Percentiles rank a stretch among this genome's conserved stretches.
Evolutionary conservation across 441 rosid species (phyloP).

Genomic region (Arabidopsis lyrata): DNA sequence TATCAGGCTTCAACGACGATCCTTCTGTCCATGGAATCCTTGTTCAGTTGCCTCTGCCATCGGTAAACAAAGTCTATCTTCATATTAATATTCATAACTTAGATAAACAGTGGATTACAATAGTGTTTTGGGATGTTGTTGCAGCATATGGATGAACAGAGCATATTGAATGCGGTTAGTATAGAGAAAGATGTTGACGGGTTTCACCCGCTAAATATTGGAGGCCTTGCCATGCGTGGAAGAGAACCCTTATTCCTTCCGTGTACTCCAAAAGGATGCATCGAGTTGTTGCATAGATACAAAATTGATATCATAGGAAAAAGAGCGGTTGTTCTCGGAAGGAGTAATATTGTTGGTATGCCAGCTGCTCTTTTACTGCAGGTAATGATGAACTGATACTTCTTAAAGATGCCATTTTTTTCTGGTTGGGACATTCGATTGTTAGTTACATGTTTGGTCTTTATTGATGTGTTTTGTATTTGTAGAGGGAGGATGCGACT

Average conservation of each 20-base stretch:
- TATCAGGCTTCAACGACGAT: constrained; percentile 66
- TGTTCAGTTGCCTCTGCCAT: constrained; percentile 86
- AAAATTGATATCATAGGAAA: constrained; percentile 79
- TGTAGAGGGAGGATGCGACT: constrained; percentile 85
- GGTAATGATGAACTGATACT: constrained; percentile 50
- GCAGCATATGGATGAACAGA: constrained; percentile 86
- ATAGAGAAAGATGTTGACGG: constrained; percentile 92
- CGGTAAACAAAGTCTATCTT: constrained; percentile 44
- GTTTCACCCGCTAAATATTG: constrained; percentile 73
- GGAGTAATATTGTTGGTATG: constrained; percentile 96
- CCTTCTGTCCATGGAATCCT: constrained; percentile 89
- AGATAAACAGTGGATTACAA: background rate
- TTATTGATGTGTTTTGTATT: constrained; percentile 3
- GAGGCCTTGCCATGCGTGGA: constrained; percentile 57
- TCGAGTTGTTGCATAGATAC: constrained; percentile 79
- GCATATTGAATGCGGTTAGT: constrained; percentile 71
- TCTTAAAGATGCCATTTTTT: no score
- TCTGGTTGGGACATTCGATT: no score
- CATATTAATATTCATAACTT: no score
- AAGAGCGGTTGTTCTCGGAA: constrained; percentile 83
- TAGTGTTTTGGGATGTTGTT: background rate
- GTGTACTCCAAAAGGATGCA: constrained; percentile 94
- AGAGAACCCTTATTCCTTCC: constrained; percentile 84
- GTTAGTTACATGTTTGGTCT: background rate
- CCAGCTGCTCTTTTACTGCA: constrained; percentile 88